Evolutionary conservation across 371 early-diverging fungal genomes (phyloP), one percentile per base, ranked within the genome.

Genomic region (Choanephora cucurbitarum): DNA sequence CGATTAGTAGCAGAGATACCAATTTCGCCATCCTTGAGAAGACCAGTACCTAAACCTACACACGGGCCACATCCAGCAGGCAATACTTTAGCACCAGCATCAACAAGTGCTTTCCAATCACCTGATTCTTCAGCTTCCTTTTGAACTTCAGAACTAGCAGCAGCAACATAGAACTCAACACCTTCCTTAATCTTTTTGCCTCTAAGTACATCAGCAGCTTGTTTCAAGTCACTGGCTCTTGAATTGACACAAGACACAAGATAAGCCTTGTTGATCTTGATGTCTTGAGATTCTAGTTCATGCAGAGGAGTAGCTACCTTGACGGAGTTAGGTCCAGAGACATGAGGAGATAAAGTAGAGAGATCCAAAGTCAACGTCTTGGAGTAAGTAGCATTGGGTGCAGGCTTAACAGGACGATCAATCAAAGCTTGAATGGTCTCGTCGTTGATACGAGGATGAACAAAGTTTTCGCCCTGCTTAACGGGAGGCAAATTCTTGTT

Each of bases 1-100:
- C 98, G 86, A 73, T 97, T 97, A 31, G 98, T 96, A 15, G 98
- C 96, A 21, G 95, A 94, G 41, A 97, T 96, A 46, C 96, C 96
- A 4, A 96, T 91, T 74, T 95, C 95, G 18, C 91, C 91, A 68
- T 96, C 96, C 75, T 92, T 82, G 45, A 96, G 79, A 60, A 95
- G 75, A 46, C 96, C 97, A 7, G 84, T 84, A 28, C 96, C 96
- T 11, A 95, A 80, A 79, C 89, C 96, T 51, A 97, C 92, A 72
- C 98, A 97, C 23, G 96, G 98, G 4, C 98, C 98, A 73, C 98
- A 97, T 19, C 98, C 98, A 19, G 96, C 91, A 8, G 95, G 95
- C 49, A 97, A 70, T 1, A 88, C 76, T 41, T 72, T 87, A n/a
- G 95, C 96, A 9, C 98, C 98, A 1, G 98, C 96, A 18, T 89